A percentile compares a stretch with the other conserved stretches of the same genome.
phyloP scores from a whole-genome alignment of 768 basidiomycete species.

The Gymnopilus dilepis region DNA sequence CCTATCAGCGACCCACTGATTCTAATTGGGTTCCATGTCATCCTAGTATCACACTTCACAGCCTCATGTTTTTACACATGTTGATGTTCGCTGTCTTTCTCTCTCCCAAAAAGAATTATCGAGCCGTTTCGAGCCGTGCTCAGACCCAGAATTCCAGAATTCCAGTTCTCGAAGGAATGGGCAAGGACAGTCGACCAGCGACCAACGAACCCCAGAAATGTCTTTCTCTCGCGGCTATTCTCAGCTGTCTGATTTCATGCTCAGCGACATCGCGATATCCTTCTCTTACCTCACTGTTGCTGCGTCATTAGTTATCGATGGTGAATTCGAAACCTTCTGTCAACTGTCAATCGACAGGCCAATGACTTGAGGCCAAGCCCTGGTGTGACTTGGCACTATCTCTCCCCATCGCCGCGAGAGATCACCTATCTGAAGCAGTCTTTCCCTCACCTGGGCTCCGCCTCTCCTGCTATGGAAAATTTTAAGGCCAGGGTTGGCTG shows the following conservation, averaged over 20 bases:
- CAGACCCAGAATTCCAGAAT: slow-evolving; percentile 24
- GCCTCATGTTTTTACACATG: slow-evolving; percentile 50
- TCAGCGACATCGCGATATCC: slow-evolving; percentile 11
- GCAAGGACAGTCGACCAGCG: neutral
- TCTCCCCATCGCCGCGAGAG: neutral
- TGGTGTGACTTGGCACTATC: neutral
- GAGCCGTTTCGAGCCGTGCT: slow-evolving; percentile 9
- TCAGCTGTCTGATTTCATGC: slow-evolving; percentile 3
- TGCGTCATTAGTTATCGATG: slow-evolving; percentile 18
- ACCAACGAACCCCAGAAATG: slow-evolving; percentile 19
- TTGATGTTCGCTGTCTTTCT: slow-evolving; percentile 35
- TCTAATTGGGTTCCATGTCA: slow-evolving; percentile 24
- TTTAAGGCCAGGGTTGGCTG: neutral
- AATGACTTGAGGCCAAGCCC: neutral
- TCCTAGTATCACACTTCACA: slow-evolving; percentile 14
- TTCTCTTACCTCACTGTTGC: slow-evolving; percentile 39
- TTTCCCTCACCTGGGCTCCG: neutral
- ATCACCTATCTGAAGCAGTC: neutral
- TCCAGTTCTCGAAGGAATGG: neutral
- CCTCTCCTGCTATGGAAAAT: neutral
- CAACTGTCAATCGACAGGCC: slow-evolving; percentile 1
- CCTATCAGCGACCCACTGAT: slow-evolving; percentile 11
- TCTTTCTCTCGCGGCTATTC: slow-evolving; percentile 8
- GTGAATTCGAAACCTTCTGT: slow-evolving; percentile 9
- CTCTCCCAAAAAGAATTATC: slow-evolving; percentile 16